Base-by-base conservation (phyloP, 2,329 filamentous ascomycete species). In the Chaetomiaceae sp. region DNA sequence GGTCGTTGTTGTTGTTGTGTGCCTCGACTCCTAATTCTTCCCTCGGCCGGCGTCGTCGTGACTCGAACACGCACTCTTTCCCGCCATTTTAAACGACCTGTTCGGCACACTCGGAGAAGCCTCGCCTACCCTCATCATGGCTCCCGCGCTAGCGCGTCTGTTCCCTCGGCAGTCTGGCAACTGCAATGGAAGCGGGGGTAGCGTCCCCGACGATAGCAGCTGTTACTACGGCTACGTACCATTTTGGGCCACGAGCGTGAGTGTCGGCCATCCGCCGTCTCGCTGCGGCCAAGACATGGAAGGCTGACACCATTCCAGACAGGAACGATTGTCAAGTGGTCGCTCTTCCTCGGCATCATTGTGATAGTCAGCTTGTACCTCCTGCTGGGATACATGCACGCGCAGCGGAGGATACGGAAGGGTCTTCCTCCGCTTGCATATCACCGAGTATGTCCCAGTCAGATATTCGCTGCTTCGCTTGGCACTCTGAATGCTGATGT, bases 281-380 rank as follows among this genome's bases (percentile, higher is more conserved):
- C 18, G 11, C 3, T 26, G 33, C 22, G 11, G 3, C 27, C 35
- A 42, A n/a, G 19, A 15, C 10, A 24, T 10, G 8, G 10, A 5
- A 20, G 30, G 12, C 24, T 33, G 9, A 47, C 38, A 6, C 5
- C 19, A 14, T 15, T n/a, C 12, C 50, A 85, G 80, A 75, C 73
- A 29, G 83, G 79, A 47, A 65, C 75, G 46, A 81, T 83, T 48
- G 70, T 88, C 58, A 86, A 87, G 65, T 91, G 85, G 78, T 72
- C 75, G 38, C 67, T 91, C 49, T 79, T 90, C 59, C 75, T 77
- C 50, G 67, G 71, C 51, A 62, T 91, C 54, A 69, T 86, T 56
- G 48, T 74, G 45, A 46, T 80, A 49, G 65, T 87, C 58, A 62
- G 79, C 42, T 57, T 72, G 34, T 88, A 81, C 71, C 70, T 89